Percentiles rank a stretch among this genome's conserved stretches.
Evolutionary conservation across 2,329 filamentous ascomycete species (phyloP).

Genomic region (Colletotrichum zoysiae): DNA sequence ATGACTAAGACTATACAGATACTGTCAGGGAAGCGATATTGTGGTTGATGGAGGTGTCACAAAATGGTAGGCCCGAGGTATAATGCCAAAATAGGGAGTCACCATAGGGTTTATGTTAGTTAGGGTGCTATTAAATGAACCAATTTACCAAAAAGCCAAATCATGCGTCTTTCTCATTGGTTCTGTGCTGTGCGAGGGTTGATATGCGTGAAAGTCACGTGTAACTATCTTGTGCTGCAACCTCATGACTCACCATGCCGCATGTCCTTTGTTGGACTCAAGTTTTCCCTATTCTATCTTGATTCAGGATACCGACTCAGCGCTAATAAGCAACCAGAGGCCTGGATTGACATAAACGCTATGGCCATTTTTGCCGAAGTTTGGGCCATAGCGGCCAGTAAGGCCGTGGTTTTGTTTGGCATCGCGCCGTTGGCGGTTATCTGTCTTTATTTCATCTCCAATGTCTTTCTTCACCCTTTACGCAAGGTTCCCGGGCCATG

Average conservation of each 20-base stretch:
- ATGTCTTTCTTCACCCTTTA: constrained; percentile 5
- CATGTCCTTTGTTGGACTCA: too few species aligned
- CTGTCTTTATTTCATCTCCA: not conserved
- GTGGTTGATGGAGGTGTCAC: not conserved
- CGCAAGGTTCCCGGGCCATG: constrained; percentile 4
- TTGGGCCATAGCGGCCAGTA: not conserved
- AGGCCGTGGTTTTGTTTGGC: not conserved
- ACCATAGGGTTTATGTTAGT: not conserved
- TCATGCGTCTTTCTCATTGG: not conserved
- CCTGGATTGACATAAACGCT: too few species aligned
- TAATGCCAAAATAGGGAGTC: not conserved
- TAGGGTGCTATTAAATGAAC: not conserved
- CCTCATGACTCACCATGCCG: not conserved
- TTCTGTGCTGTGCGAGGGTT: not conserved
- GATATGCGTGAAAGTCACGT: not conserved
- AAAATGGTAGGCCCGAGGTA: not conserved
- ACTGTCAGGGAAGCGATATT: not conserved
- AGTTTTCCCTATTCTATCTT: not conserved
- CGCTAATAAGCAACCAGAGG: not conserved
- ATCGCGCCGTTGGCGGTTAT: not conserved
- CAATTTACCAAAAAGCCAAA: not conserved
- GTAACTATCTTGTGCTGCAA: not conserved
- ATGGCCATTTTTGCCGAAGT: not conserved
- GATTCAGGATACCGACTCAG: too few species aligned
- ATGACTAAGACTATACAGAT: not conserved